These are phyloP conservation scores for Olyra latifolia DNA, from an alignment of 176 grass and related monocot genomes.

Conservation along the genomic window DNA sequence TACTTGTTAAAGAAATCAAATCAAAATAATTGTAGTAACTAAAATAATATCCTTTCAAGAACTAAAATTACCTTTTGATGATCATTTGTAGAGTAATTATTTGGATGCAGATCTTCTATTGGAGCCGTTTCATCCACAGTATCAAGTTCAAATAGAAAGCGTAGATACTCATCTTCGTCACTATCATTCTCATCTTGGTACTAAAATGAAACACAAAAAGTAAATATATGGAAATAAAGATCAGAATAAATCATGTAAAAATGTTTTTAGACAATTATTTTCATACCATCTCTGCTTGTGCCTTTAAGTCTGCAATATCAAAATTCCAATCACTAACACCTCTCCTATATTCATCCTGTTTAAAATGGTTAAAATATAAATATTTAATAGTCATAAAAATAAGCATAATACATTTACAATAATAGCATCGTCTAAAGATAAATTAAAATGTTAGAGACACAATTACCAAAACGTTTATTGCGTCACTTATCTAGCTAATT, in stretches of 20 bases:
- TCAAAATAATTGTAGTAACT: not conserved
- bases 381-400: not conserved
- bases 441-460: not conserved
- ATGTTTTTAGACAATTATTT: not conserved
- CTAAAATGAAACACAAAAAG: slow-evolving; percentile 32
- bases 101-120: not conserved
- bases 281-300: slow-evolving; percentile 66
- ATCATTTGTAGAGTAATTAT: not conserved
- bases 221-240: not conserved
- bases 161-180: slow-evolving; percentile 46
- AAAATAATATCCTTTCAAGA: not conserved
- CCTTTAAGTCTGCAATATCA: slow-evolving; percentile 79
- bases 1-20: not conserved
- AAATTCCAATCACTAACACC: slow-evolving; percentile 95
- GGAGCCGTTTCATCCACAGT: slow-evolving; percentile 49
- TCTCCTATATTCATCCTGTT: slow-evolving; percentile 75
- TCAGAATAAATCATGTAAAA: not conserved
- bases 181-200: slow-evolving; percentile 56
- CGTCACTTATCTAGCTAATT: not conserved
- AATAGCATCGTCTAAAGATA: not conserved
- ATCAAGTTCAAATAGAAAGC: slow-evolving; percentile 72
- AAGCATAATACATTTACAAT: not conserved
- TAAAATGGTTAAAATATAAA: not conserved
- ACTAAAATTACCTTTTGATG: slow-evolving; percentile 22
- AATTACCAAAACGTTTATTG: not conserved